Percentiles rank a stretch among this genome's conserved stretches.
Conservation (phyloP, 768 basidiomycete species). For the Auriscalpium vulgare region DNA sequence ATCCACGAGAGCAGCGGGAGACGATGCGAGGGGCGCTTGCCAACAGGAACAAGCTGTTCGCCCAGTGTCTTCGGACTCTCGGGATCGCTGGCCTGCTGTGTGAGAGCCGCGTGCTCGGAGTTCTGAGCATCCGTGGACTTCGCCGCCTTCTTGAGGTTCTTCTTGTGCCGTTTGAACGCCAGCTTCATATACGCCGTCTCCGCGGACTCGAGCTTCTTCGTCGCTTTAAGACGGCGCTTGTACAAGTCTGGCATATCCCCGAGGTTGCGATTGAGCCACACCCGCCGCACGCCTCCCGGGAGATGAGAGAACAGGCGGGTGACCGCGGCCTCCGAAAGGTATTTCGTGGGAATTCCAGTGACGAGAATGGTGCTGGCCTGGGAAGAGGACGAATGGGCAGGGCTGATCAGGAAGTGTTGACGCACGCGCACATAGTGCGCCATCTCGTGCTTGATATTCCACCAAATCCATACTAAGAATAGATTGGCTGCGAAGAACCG, state of each 20-base stretch:
- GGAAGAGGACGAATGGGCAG: constrained; percentile 62
- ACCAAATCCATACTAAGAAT: constrained; percentile 71
- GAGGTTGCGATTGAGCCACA: constrained; percentile 90
- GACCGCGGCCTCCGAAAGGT: constrained; percentile 64
- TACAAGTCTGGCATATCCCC: constrained; percentile 82
- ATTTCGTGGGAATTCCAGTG: constrained; percentile 78
- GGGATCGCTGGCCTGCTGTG: constrained; percentile 18
- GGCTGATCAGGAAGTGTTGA: constrained; percentile 74
- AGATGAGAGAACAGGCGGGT: constrained; percentile 66
- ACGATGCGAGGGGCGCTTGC: constrained; percentile 73
- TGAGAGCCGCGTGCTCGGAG: neutral
- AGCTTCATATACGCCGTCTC: constrained; percentile 72
- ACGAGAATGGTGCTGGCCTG: constrained; percentile 89
- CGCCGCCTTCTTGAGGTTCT: constrained; percentile 40
- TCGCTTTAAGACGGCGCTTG: constrained; percentile 65
- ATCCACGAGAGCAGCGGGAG: constrained; percentile 44
- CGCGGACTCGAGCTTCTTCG: constrained; percentile 76
- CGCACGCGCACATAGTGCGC: constrained; percentile 68
- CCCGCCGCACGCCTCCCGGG: constrained; percentile 83
- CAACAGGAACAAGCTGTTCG: constrained; percentile 51
- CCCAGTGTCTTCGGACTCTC: constrained; percentile 22
- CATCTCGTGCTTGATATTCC: constrained; percentile 78
- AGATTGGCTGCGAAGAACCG: neutral
- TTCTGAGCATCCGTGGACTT: constrained; percentile 18
- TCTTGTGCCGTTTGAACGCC: constrained; percentile 62